Base-by-base conservation (phyloP, 2,329 filamentous ascomycete species). In the Colletotrichum sp. region DNA sequence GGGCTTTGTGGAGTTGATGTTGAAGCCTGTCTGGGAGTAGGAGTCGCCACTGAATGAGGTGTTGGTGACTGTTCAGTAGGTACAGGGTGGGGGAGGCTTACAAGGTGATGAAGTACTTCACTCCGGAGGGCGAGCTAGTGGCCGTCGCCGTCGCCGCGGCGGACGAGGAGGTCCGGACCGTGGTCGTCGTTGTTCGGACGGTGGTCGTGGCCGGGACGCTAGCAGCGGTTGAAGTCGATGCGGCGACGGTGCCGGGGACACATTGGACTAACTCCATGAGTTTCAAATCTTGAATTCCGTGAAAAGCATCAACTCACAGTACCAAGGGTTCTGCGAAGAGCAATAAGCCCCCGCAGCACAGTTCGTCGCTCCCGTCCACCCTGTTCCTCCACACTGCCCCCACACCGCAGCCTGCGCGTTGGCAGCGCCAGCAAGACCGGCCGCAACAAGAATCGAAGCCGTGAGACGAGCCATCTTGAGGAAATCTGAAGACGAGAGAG, bases 21-120 rank as follows among this genome's bases (percentile, higher is more conserved):
- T 83, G 84, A 93, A 93, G 57, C 88, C 89, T 4, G 90, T 92
- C 76, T 89, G 87, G 2, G 90, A 90, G 83, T 92, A 93, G 4
- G 90, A 92, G 79, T 93, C 89, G 57, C 91, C 91, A 78, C 89
- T 90, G 68, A 6, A 30, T 13, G 22, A n/a, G n/a, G 9, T 22
- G 44, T 12, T 60, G 32, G 22, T 8, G 6, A 57, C 55, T 3
- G 70, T 3, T 22, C 36, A 22, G 4, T 2, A 4, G 52, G 2
- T 64, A n/a, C 28, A 30, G 48, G n/a, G 60, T 24, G 22, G 30
- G 24, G 30, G 18, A 8, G 30, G 36, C 81, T 78, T 77, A 86
- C 84, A 88, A 87, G 9, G 83, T 86, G 75, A 87, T 86, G 73
- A 87, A 83, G 73, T 86, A 86, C 59, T 83, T 81, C 7, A 76